Evolutionary conservation across 768 basidiomycete genomes (phyloP).

Genomic region (Cubamyces sp.): DNA sequence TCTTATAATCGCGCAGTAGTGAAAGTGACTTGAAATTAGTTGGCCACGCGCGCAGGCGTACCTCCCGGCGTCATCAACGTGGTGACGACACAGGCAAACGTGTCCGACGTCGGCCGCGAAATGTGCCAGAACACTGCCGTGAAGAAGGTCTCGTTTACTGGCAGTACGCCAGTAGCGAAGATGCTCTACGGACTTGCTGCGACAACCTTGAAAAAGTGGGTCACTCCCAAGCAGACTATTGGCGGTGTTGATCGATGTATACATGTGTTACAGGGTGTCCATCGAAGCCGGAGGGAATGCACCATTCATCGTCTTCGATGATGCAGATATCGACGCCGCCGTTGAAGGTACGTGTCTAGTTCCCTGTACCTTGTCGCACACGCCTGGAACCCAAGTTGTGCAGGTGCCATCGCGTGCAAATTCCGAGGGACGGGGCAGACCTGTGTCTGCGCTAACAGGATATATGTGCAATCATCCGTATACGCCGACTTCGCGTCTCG

Average conservation of each 20-base stretch:
- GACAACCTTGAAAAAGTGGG: conserved; percentile 81
- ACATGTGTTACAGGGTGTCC: conserved; percentile 49
- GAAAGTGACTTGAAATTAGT: conserved; percentile 42
- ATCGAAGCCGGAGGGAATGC: conserved; percentile 94
- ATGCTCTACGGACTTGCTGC: conserved; percentile 72
- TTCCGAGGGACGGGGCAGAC: conserved; percentile 86
- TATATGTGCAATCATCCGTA: conserved; percentile 88
- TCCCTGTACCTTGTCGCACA: no score
- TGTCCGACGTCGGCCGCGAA: conserved; percentile 88
- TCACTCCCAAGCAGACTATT: background rate
- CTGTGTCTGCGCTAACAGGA: conserved; percentile 86
- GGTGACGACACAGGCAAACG: conserved; percentile 85
- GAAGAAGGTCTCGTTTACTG: conserved; percentile 92
- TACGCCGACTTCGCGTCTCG: conserved; percentile 92
- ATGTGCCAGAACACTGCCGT: conserved; percentile 88
- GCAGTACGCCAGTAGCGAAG: conserved; percentile 82
- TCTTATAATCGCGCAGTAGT: background rate
- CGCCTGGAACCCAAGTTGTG: no score
- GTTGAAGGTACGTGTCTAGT: conserved; percentile 65
- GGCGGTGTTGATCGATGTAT: background rate
- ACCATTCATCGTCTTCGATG: conserved; percentile 96
- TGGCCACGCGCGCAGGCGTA: conserved; percentile 86
- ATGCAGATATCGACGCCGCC: conserved; percentile 91
- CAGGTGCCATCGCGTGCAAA: conserved; percentile 76
- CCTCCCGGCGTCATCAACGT: conserved; percentile 96